These are phyloP conservation scores for Mortierella polycephala DNA, from an alignment of 371 early-diverging fungal genomes.

Conservation along the genomic window DNA sequence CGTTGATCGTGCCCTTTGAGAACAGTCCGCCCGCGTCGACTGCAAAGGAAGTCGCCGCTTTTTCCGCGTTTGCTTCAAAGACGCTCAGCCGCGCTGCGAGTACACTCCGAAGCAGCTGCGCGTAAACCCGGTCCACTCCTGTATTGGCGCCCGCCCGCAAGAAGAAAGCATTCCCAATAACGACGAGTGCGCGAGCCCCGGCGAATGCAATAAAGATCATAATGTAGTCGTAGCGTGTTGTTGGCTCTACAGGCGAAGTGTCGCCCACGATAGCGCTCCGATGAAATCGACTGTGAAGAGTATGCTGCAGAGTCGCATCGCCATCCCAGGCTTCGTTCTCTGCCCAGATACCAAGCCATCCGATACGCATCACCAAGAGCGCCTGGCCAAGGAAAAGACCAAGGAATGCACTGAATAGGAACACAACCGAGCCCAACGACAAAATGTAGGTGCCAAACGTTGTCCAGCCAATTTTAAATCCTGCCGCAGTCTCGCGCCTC, in stretches of 20 bases:
- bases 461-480: constrained; percentile 44
- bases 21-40: constrained; percentile 46
- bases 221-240: constrained; percentile 26
- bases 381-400: constrained; percentile 40
- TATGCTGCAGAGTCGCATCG: constrained; percentile 14
- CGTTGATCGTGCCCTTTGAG: constrained; percentile 36
- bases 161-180: constrained; percentile 44
- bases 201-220: constrained; percentile 32
- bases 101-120: constrained; percentile 27
- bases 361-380: constrained; percentile 43
- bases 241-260: constrained; percentile 1
- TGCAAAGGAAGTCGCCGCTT: constrained; percentile 18
- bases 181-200: constrained; percentile 30
- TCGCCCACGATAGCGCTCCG: constrained; percentile 1
- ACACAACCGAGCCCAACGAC: constrained; percentile 28
- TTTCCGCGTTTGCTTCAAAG: constrained; percentile 38
- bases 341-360: constrained; percentile 52
- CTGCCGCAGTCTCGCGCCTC: constrained; percentile 50
- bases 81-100: constrained; percentile 37
- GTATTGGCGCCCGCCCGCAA: constrained; percentile 31
- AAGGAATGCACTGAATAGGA: constrained; percentile 39
- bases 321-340: constrained; percentile 40
- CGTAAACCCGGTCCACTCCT: constrained; percentile 40
- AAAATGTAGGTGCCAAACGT: constrained; percentile 43
- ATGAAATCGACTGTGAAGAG: constrained; percentile 9